Conservation (phyloP, 2,329 filamentous ascomycete species). For the Fusarium chlamydosporum region DNA sequence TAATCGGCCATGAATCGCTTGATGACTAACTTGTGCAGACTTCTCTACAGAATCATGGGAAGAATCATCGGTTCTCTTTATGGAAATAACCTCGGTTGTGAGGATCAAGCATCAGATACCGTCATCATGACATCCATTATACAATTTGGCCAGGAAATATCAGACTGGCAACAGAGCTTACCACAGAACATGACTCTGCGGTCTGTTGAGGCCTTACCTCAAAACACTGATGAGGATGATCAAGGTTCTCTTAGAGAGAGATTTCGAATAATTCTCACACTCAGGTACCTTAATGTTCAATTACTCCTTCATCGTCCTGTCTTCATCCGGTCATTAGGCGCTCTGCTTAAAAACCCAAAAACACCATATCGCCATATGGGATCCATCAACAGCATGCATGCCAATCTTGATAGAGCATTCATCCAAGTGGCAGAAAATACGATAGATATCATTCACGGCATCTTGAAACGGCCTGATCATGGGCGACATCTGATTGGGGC, state of each 20-base stretch:
- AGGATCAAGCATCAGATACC: conserved; percentile 10
- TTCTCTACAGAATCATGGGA: conserved; percentile 26
- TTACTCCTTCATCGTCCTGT: conserved; percentile 12
- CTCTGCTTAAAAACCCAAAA: background rate
- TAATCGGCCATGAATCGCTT: accelerated
- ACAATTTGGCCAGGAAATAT: conserved; percentile 33
- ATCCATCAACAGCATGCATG: conserved; percentile 24
- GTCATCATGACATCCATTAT: conserved; percentile 23
- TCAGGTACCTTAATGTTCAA: conserved; percentile 12
- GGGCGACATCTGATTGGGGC: conserved; percentile 31
- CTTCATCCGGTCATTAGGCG: background rate
- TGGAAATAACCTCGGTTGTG: conserved; percentile 34
- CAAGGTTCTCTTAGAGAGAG: background rate
- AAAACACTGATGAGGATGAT: background rate
- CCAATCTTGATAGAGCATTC: conserved; percentile 21
- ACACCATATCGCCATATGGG: background rate
- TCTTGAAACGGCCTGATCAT: conserved; percentile 15
- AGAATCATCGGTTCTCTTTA: conserved; percentile 30
- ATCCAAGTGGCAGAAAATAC: conserved; percentile 20
- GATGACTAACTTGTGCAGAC: background rate
- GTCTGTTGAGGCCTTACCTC: background rate
- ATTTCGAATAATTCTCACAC: background rate
- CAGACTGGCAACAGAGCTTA: conserved; percentile 27
- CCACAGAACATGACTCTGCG: background rate
- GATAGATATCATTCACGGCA: conserved; percentile 23